A percentile compares a stretch with the other conserved stretches of the same genome.
phyloP scores from a whole-genome alignment of 371 early-diverging fungal species.

The Smittium culicis region DNA sequence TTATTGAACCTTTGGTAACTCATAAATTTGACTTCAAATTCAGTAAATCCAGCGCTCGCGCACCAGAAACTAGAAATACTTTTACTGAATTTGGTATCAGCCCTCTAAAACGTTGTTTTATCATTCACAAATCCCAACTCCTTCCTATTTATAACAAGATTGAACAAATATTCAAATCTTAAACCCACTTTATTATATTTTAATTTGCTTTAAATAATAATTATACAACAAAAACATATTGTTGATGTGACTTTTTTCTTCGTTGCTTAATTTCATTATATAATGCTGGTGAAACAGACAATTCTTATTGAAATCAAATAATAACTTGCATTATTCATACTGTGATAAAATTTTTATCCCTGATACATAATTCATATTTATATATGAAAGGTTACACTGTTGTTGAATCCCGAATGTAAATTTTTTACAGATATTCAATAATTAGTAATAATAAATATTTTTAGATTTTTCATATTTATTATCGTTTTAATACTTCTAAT shows the following conservation, averaged over 20 bases:
- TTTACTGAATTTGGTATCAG: conserved; percentile 76
- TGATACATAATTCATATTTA: too few species aligned
- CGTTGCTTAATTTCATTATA: neutral
- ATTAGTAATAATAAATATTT: too few species aligned
- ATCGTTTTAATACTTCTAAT: too few species aligned
- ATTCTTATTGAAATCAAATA: conserved; percentile 2
- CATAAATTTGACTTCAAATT: conserved; percentile 50
- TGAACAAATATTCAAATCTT: neutral
- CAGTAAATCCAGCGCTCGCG: conserved; percentile 20
- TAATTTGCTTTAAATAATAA: neutral
- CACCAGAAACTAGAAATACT: conserved; percentile 62
- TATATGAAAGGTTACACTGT: too few species aligned
- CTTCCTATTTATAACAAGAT: conserved; percentile 2
- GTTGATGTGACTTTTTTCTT: neutral
- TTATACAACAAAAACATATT: neutral
- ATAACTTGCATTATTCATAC: too few species aligned
- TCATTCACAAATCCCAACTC: conserved; percentile 45
- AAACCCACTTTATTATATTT: neutral
- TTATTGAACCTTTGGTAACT: conserved; percentile 50
- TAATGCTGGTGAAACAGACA: conserved; percentile 1
- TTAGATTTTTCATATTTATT: too few species aligned
- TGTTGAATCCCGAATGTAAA: too few species aligned
- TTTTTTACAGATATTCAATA: too few species aligned
- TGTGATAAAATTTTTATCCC: too few species aligned
- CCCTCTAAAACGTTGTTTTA: conserved; percentile 55